Conservation (phyloP, 129 eudicot species). For the Tanacetum coccineum region DNA sequence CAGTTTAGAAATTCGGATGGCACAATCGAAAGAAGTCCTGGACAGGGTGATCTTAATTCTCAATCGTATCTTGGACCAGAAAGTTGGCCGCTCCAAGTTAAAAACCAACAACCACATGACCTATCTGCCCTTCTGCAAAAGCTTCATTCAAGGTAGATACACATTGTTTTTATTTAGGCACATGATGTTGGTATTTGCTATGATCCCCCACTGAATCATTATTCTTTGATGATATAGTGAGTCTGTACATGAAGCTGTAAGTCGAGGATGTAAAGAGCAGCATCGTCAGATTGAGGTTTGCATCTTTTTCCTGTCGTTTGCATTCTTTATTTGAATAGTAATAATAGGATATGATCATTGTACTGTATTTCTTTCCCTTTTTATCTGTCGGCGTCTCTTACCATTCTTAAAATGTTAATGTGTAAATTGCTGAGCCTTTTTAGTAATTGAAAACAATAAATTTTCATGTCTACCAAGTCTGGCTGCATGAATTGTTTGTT, state of each 20-base stretch:
- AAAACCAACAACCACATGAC: slow-evolving; percentile 74
- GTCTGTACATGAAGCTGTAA: slow-evolving; percentile 76
- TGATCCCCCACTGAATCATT: not conserved
- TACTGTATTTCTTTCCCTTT: too few species aligned
- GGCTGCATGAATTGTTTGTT: too few species aligned
- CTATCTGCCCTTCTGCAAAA: slow-evolving; percentile 91
- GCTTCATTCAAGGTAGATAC: slow-evolving; percentile 80
- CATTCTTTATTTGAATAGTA: slow-evolving; percentile 1
- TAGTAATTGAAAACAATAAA: too few species aligned
- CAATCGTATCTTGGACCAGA: slow-evolving; percentile 59
- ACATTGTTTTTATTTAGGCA: not conserved
- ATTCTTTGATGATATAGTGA: slow-evolving; percentile 42
- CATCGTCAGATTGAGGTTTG: slow-evolving; percentile 91
- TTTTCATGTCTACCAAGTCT: too few species aligned
- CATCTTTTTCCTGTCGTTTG: not conserved
- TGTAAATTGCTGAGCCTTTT: too few species aligned
- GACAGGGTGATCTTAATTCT: slow-evolving; percentile 40
- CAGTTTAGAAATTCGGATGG: slow-evolving; percentile 54
- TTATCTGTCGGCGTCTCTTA: too few species aligned
- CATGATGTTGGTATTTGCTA: not conserved
- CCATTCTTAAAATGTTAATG: too few species aligned
- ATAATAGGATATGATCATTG: not conserved
- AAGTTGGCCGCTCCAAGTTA: slow-evolving; percentile 88
- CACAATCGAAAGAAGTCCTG: slow-evolving; percentile 57
- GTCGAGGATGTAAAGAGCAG: slow-evolving; percentile 89